Percentiles rank a stretch among this genome's conserved stretches.
These are phyloP conservation scores for Barbatosphaeria neglecta DNA, from an alignment of 495 filamentous ascomycete genomes.

Conservation along the genomic window DNA sequence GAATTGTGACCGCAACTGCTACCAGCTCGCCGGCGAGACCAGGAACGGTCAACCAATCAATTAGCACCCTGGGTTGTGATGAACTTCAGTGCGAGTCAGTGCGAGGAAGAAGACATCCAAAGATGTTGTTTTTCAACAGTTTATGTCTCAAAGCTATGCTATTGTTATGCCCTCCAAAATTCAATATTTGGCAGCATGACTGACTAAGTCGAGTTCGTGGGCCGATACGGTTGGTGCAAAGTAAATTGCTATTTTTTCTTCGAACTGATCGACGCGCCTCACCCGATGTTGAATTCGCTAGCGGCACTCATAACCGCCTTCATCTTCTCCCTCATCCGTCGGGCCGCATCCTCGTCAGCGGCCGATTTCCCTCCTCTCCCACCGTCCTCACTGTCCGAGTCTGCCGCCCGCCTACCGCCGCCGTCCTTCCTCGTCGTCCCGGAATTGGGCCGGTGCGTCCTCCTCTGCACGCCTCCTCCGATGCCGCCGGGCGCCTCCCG, in stretches of 20 bases:
- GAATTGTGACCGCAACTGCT: neutral
- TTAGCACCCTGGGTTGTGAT: no score
- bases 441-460: conserved; percentile 18
- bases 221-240: no score
- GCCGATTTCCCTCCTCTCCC: conserved; percentile 22
- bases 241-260: no score
- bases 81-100: no score
- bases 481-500: conserved; percentile 82
- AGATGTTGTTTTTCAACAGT: no score
- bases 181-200: no score
- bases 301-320: conserved; percentile 60
- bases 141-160: no score
- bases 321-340: conserved; percentile 74
- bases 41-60: no score
- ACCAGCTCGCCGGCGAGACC: no score
- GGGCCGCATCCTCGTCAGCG: conserved; percentile 51
- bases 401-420: conserved; percentile 1
- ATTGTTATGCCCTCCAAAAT: no score
- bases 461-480: conserved; percentile 29
- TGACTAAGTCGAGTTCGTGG: no score
- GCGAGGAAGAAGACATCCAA: no score
- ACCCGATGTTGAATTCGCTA: conserved; percentile 85
- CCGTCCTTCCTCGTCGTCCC: conserved; percentile 13
- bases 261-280: neutral
- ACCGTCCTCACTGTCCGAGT: conserved; percentile 17